phyloP scores from a whole-genome alignment of 345 rosid genomes.

The Camelina neglecta region DNA sequence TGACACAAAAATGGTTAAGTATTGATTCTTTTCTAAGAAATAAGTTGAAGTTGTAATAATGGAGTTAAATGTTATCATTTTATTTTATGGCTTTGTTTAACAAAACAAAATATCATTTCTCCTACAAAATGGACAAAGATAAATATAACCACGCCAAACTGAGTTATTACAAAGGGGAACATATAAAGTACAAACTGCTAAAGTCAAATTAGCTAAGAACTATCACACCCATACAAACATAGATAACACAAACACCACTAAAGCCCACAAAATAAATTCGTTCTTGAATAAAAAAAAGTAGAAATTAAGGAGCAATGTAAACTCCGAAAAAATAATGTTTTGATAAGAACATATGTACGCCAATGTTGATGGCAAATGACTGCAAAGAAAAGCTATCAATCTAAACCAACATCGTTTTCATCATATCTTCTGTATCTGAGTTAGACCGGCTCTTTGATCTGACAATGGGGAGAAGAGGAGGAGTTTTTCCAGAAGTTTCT shows the following conservation, averaged over 20 bases:
- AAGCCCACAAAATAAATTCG: slow-evolving; percentile 21
- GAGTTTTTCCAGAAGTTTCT: slow-evolving; percentile 24
- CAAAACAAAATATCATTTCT: neutral
- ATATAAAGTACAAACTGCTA: slow-evolving; percentile 29
- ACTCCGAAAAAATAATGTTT: slow-evolving; percentile 35
- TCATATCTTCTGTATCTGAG: slow-evolving; percentile 30
- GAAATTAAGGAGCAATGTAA: slow-evolving; percentile 30
- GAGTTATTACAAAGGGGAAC: slow-evolving; percentile 29
- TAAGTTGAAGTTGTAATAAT: neutral
- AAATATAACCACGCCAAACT: slow-evolving; percentile 21
- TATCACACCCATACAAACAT: slow-evolving; percentile 34
- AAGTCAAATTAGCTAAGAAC: slow-evolving; percentile 32
- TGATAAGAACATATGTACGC: slow-evolving; percentile 33
- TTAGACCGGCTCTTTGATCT: slow-evolving; percentile 5
- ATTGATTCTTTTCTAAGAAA: neutral
- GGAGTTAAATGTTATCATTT: neutral
- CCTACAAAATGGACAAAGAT: slow-evolving; percentile 12
- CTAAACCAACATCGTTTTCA: slow-evolving; percentile 40
- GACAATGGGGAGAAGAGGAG: slow-evolving; percentile 40
- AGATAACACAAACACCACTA: slow-evolving; percentile 32
- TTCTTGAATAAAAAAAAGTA: slow-evolving; percentile 12
- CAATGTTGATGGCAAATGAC: slow-evolving; percentile 23
- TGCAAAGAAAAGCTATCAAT: slow-evolving; percentile 33
- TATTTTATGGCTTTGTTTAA: neutral
- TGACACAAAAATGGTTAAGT: neutral